Evolutionary conservation across 345 rosid genomes (phyloP), one percentile per base, ranked within the genome.

Genomic region (Erodium maritimum): DNA sequence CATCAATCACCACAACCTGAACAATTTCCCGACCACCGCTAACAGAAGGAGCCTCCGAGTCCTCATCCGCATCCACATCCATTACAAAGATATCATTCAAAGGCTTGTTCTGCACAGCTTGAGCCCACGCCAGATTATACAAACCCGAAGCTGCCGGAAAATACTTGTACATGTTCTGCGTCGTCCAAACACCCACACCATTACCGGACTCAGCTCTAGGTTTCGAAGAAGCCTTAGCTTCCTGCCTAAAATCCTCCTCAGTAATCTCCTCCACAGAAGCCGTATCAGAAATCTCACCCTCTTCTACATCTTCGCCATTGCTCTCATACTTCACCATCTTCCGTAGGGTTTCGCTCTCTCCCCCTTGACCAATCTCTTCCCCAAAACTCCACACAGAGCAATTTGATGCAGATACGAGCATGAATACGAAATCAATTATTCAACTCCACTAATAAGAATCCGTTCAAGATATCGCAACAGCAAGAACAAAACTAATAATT

Each of bases 71-170:
- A 13, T 80, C 96, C 51, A 71, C 65, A 24, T 80, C 83, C 69
- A 62, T 77, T 14, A 61, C 83, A 63, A 89, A 60, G 50, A 80
- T 64, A 57, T 80, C 89, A 57, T 65, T 78, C 23, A 82, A 69
- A 16, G 96, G 88, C 68, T 83, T 90, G 59, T 90, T 90, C 87
- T 87, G 88, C 54, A 90, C 99, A 3, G 97, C 97, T 65, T 80
- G 94, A 12, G 99, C 97, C 99, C 99, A 94, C 1, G 99, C 99
- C 24, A 85, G 77, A 69, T 83, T 83, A 61, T 79, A 68, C 63
- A 91, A 60, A 55, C 95, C 86, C 42, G 96, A 65, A 4, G 93
- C 86, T 33, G 95, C 61, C 1, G 82, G 61, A 17, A 77, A 78
- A 55, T 77, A 81, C 76, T 79, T 69, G 48, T 78, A 66, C 66